phyloP scores from a whole-genome alignment of 2,329 filamentous ascomycete species.

The Atkinsonella texensis region DNA sequence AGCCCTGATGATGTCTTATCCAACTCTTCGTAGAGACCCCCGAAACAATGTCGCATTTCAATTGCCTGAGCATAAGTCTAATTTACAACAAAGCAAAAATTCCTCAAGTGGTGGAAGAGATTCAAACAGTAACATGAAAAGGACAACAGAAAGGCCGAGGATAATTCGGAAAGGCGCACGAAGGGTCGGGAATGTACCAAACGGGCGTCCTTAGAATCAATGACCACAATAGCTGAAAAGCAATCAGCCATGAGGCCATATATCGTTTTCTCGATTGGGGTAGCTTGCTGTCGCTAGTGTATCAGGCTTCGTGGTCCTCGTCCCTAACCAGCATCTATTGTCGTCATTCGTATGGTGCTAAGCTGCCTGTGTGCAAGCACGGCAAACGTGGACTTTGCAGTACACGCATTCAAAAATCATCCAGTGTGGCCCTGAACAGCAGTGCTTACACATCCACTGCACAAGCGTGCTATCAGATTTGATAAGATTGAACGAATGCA shows the following conservation, averaged over 20 bases:
- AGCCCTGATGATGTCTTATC: background rate
- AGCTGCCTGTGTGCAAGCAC: constrained; percentile 37
- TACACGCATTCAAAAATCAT: constrained; percentile 58
- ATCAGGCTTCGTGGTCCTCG: too few species aligned
- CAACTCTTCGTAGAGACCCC: background rate
- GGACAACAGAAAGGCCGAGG: background rate
- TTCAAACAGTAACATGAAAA: background rate
- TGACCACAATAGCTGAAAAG: too few species aligned
- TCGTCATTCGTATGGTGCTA: constrained; percentile 5
- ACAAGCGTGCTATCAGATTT: constrained; percentile 55
- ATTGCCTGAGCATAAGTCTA: constrained; percentile 1
- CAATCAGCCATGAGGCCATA: too few species aligned
- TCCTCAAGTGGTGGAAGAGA: background rate
- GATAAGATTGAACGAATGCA: constrained; percentile 52
- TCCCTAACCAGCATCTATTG: background rate
- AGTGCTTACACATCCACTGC: constrained; percentile 54
- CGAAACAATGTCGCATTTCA: background rate
- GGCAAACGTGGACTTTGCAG: constrained; percentile 55
- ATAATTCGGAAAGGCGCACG: too few species aligned
- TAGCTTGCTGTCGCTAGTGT: too few species aligned
- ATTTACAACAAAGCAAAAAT: background rate
- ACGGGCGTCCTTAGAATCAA: too few species aligned
- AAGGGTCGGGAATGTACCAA: too few species aligned
- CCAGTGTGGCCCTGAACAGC: constrained; percentile 53
- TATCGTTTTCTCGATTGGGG: too few species aligned